Evolutionary conservation across 2,329 filamentous ascomycete species (phyloP), one percentile per base, ranked within the genome.

Genomic region (Ophiostoma novo-ulmi): DNA sequence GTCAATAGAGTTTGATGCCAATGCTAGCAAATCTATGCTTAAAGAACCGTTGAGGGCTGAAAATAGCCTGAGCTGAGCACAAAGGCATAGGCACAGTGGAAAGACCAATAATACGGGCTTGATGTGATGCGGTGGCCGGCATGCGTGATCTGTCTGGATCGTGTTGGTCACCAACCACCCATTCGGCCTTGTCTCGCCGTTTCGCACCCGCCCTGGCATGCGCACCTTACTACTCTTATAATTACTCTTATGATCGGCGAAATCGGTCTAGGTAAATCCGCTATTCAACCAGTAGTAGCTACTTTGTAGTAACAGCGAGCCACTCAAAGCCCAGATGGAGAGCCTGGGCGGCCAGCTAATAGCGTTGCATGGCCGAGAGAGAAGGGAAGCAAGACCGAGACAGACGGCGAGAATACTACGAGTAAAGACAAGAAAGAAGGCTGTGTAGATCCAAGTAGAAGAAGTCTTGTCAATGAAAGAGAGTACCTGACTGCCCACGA

Each of bases 391-490:
- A 44, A 1, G 65, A n/a, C 38, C 38, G 39, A 67, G 65, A 14
- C 17, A 48, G 44, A 17, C 44, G 44, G 44, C 44, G 44, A 48
- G 44, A n/a, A 14, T 2, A 31, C 31, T 31, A 31, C 31, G 31
- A 31, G 31, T 4, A 26, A 26, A 26, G 10, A 14, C 3, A 26
- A 58, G 52, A 65, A 35, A 39, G 35, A 35, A 65, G 63, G 63
- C 63, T 41, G 58, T 35, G 58, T 63, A 26, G 26, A 63, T 63
- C 8, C n/a, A n/a, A n/a, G 63, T 65, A 65, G 63, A 38, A 41
- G 20, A 38, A 65, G 36, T 36, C 8, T 17, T 48, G 14, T 17
- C 26, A 63, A 64, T 5, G 58, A 35, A 36, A 26, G 5, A 17
- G 36, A 13, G 5, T 39, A 10, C 3, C 38, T 13, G 17, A 39